Evolutionary conservation across 352 stramenopile species (phyloP).

Genomic region (Peronospora farinosa): DNA sequence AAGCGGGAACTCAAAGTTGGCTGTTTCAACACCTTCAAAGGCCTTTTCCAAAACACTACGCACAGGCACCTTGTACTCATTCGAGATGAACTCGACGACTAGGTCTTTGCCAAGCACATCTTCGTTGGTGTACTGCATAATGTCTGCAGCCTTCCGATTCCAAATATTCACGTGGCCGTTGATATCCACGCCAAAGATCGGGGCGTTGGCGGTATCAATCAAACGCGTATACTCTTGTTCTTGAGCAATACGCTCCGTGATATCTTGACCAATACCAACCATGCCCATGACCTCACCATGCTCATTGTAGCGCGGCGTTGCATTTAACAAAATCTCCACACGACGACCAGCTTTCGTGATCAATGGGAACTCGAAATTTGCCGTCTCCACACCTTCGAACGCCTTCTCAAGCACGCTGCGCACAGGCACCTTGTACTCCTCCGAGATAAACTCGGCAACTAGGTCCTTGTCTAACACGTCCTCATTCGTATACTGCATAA

Average conservation of each 20-base stretch:
- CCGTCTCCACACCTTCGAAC: constrained; percentile 37
- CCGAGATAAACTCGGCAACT: constrained; percentile 45
- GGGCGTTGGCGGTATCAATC: constrained; percentile 70
- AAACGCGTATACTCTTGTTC: constrained; percentile 44
- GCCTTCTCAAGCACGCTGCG: too few species aligned
- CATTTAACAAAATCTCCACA: constrained; percentile 69
- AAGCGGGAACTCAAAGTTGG: constrained; percentile 4
- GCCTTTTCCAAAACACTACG: constrained; percentile 32
- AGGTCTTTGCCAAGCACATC: constrained; percentile 48
- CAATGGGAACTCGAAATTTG: constrained; percentile 69
- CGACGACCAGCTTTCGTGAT: constrained; percentile 50
- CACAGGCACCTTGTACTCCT: too few species aligned
- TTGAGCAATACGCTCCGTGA: constrained; percentile 52
- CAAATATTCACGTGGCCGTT: constrained; percentile 50
- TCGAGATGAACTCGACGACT: constrained; percentile 40
- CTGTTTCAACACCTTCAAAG: constrained; percentile 39
- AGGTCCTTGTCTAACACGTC: constrained; percentile 30
- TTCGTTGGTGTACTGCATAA: constrained; percentile 50
- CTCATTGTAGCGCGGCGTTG: constrained; percentile 55
- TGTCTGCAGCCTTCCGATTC: constrained; percentile 26
- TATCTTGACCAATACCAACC: constrained; percentile 69
- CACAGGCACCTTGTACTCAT: constrained; percentile 37
- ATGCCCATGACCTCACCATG: constrained; percentile 52
- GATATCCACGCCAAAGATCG: constrained; percentile 78
- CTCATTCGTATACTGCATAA: constrained; percentile 44